Evolutionary conservation across 257 asterid species (phyloP), one percentile per base, ranked within the genome.

Genomic region (Verbascum thapsus): DNA sequence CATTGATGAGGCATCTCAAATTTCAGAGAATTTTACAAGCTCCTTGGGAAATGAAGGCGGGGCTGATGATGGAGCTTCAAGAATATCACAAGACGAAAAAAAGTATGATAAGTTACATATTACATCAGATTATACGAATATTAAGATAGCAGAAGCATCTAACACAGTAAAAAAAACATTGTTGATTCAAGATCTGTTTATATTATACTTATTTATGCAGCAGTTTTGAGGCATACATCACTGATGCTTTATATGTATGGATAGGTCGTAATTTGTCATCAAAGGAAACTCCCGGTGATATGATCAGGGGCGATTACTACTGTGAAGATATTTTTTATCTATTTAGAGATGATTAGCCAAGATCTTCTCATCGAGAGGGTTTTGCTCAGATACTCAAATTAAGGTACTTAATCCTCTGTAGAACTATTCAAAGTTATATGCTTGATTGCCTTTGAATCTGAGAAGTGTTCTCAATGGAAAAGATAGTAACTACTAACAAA

Each of bases 1-100:
- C 26, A 75, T 72, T 38, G 83, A 82, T 30, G 87, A 78, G 63
- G 79, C 71, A n/a, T 65, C 87, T 58, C 81, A 67, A 53, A 62
- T 48, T 72, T 66, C 86, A 32, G 83, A 55, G 23, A 81, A 72
- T 61, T 65, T 73, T 77, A 63, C 58, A 1, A 76, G 81, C 53
- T 68, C 66, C 68, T 49, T 13, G 52, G 84, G 67, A 55, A 80
- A 80, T 59, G 78, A 77, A 72, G 50, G 10, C 15, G 54, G 10
- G 7, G 48, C 59, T 40, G 79, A 70, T 45, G 47, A 54, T 62
- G 87, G 67, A 22, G 42, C 70, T 42, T 67, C 42, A 60, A 35
- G 39, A 53, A 69, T 59, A 76, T 64, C 69, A 38, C 56, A 10
- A 41, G 75, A 64, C 61, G 79, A 58, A 47, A 65, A 64, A 32